Conservation (phyloP, 192 early-diverging fungal genomes). For the Mortierella alpina region DNA sequence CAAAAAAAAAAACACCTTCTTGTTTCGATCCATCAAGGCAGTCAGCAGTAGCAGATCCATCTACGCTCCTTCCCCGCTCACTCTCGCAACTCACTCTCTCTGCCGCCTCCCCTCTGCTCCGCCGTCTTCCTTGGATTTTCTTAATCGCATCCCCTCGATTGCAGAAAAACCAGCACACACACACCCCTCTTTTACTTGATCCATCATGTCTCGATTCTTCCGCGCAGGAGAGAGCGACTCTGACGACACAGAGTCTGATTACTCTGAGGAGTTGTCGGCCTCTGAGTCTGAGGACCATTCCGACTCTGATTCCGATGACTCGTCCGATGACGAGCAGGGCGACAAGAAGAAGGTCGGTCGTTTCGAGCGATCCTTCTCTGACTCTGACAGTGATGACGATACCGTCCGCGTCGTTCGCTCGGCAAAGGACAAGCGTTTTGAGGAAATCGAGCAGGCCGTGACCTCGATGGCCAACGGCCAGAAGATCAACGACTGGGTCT, state of each 20-base stretch:
- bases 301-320: constrained; percentile 54
- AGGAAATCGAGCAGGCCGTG: constrained; percentile 79
- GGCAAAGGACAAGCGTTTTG: constrained; percentile 87
- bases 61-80: too few species aligned
- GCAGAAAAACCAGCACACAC: not conserved
- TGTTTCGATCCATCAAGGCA: too few species aligned
- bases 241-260: constrained; percentile 70
- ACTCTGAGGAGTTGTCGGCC: constrained; percentile 64
- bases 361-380: constrained; percentile 49
- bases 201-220: constrained; percentile 90
- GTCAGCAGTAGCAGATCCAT: too few species aligned
- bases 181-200: not conserved
- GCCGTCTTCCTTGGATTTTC: too few species aligned
- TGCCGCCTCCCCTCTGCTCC: too few species aligned
- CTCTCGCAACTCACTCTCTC: too few species aligned
- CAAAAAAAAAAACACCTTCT: too few species aligned
- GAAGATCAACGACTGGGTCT: constrained; percentile 93
- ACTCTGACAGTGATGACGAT: constrained; percentile 77
- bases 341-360: constrained; percentile 50
- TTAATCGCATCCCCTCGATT: too few species aligned
- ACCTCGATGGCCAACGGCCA: constrained; percentile 76
- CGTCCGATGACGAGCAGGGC: constrained; percentile 63
- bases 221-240: constrained; percentile 76
- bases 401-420: constrained; percentile 81
- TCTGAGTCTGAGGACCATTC: constrained; percentile 57